Percentiles rank a stretch among this genome's conserved stretches.
phyloP scores from a whole-genome alignment of 1,139 yeast species.

The Yamadazyma sp. region DNA sequence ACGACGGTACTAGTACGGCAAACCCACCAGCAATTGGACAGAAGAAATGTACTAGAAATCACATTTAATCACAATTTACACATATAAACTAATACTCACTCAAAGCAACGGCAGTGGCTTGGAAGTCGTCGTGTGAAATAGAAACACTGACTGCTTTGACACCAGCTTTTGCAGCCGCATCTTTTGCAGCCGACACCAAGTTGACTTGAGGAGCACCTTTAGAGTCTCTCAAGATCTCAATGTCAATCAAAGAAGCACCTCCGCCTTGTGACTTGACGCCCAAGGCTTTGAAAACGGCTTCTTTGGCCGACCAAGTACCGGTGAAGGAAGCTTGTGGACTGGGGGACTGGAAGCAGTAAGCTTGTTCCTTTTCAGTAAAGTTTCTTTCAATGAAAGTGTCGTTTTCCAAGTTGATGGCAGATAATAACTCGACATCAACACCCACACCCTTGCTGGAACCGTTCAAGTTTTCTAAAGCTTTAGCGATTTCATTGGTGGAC shows the following conservation, averaged over 20 bases:
- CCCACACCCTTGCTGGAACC: constrained; percentile 76
- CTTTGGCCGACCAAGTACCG: constrained; percentile 99
- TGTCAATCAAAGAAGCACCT: constrained; percentile 89
- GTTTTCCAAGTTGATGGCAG: constrained; percentile 77
- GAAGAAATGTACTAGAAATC: too few relatives aligned
- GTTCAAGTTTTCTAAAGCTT: constrained; percentile 49
- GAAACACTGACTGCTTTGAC: constrained; percentile 77
- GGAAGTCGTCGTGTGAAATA: constrained; percentile 94
- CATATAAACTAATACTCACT: constrained; percentile 53
- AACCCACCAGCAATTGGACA: too few relatives aligned
- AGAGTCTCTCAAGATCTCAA: constrained; percentile 75
- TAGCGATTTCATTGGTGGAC: constrained; percentile 44
- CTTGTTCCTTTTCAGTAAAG: constrained; percentile 78
- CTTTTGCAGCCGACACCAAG: constrained; percentile 73
- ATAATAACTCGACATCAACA: constrained; percentile 90
- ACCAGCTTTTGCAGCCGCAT: constrained; percentile 70
- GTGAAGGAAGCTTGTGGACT: constrained; percentile 88
- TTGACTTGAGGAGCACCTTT: constrained; percentile 83
- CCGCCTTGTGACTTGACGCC: constrained; percentile 91
- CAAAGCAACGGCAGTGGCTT: constrained; percentile 96
- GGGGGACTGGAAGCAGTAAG: constrained; percentile 72
- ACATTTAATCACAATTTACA: too few relatives aligned
- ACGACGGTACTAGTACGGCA: neutral
- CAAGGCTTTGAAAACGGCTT: constrained; percentile 95
- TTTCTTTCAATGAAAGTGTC: constrained; percentile 90